Evolutionary conservation across 257 asterid species (phyloP).

Genomic region (Jacaranda copaia): DNA sequence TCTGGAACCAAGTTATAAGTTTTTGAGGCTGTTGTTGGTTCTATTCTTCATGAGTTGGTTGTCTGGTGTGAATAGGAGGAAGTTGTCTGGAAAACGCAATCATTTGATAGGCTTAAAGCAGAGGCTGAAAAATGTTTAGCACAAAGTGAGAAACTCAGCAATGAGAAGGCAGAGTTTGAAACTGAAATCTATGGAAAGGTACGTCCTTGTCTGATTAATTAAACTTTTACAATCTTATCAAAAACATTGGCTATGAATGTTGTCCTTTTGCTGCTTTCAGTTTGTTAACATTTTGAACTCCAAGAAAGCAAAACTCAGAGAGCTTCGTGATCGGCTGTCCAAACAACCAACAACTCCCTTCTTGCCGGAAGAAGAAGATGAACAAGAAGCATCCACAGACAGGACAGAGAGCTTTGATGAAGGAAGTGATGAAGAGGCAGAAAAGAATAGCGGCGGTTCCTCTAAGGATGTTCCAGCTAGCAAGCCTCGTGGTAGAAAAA

Average conservation of each 20-base stretch:
- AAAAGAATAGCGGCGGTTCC: constrained; percentile 36
- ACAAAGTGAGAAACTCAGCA: constrained; percentile 77
- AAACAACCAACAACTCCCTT: constrained; percentile 45
- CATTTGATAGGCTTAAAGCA: constrained; percentile 62
- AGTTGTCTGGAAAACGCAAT: constrained; percentile 73
- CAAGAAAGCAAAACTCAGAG: constrained; percentile 92
- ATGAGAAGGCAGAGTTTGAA: constrained; percentile 79
- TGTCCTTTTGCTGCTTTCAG: constrained; percentile 49
- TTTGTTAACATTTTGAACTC: constrained; percentile 78
- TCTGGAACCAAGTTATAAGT: too few species aligned
- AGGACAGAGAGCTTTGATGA: constrained; percentile 73
- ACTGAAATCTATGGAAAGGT: constrained; percentile 83
- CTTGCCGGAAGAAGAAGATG: constrained; percentile 61
- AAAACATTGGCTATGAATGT: not conserved
- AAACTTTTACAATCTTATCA: not conserved
- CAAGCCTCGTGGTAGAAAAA: constrained; percentile 69
- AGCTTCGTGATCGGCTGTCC: constrained; percentile 72
- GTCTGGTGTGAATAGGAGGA: constrained; percentile 70
- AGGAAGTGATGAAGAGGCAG: constrained; percentile 59
- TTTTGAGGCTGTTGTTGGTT: not conserved
- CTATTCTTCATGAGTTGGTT: not conserved
- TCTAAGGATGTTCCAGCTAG: constrained; percentile 53
- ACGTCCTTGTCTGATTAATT: not conserved
- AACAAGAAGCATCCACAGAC: constrained; percentile 66
- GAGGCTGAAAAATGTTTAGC: constrained; percentile 88